Conservation (phyloP, 768 basidiomycete genomes). For the Lentinula edodes region DNA sequence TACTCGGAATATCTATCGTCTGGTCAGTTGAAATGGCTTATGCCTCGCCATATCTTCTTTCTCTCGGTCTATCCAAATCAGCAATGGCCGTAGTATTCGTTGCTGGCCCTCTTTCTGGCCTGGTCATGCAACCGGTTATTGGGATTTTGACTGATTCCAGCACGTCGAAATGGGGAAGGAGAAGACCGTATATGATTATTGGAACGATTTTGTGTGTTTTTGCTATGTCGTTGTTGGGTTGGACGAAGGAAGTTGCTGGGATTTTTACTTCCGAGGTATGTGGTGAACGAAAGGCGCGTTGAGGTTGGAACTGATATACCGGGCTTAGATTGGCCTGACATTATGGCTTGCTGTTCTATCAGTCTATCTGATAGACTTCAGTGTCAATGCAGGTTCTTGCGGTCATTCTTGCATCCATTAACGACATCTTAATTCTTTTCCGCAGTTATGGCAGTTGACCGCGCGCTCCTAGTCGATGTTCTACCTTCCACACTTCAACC, state of each 20-base stretch:
- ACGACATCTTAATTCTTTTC: neutral
- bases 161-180: conserved; percentile 75
- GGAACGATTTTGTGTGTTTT: conserved; percentile 61
- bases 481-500: conserved; percentile 73
- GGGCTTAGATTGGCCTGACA: conserved; percentile 41
- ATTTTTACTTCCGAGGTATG: conserved; percentile 28
- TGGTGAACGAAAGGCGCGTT: neutral
- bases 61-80: conserved; percentile 82
- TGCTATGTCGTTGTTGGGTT: conserved; percentile 81
- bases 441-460: conserved; percentile 82
- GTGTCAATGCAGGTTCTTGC: conserved; percentile 44
- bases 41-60: conserved; percentile 82
- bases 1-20: conserved; percentile 82
- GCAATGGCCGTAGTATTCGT: conserved; percentile 88
- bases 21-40: conserved; percentile 97
- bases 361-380: conserved; percentile 66
- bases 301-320: neutral
- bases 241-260: conserved; percentile 62
- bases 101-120: conserved; percentile 85
- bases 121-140: conserved; percentile 88
- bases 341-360: conserved; percentile 70
- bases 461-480: conserved; percentile 85
- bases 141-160: conserved; percentile 83
- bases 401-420: neutral
- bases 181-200: conserved; percentile 80